Conservation (phyloP, 139 green algal species). For the Chlamydomonas incerta region DNA sequence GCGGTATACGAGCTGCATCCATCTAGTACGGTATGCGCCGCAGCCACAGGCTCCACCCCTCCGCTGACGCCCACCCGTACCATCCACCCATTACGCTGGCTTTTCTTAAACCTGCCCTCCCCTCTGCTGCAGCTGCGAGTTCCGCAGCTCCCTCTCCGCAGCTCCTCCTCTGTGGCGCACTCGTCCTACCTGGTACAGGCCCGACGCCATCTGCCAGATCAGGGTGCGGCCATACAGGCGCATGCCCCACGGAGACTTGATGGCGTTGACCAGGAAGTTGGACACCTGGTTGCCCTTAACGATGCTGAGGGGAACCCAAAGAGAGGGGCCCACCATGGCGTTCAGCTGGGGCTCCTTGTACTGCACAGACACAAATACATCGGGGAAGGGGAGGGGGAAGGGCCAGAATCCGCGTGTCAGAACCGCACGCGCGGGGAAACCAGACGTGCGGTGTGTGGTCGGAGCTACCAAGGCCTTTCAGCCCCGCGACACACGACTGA, state of each 20-base stretch:
- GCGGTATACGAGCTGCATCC: no score
- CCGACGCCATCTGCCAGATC: conserved; percentile 68
- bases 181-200: conserved; percentile 75
- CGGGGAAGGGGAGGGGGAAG: neutral
- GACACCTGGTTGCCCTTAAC: conserved; percentile 71
- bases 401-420: neutral
- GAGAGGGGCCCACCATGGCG: conserved; percentile 1
- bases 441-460: neutral
- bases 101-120: no score
- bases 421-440: neutral
- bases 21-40: no score
- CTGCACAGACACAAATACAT: neutral
- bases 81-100: no score
- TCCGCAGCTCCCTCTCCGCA: no score
- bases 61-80: no score
- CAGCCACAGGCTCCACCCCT: no score
- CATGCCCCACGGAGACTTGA: conserved; percentile 67
- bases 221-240: conserved; percentile 68
- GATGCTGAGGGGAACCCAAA: conserved; percentile 76
- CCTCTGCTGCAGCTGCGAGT: no score
- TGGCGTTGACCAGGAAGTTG: conserved; percentile 73
- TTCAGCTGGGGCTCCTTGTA: conserved; percentile 30
- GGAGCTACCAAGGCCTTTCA: no score
- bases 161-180: no score
- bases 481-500: neutral